These are phyloP conservation scores for Colletotrichum tofieldiae DNA, from an alignment of 2,329 filamentous ascomycete genomes.

Conservation along the genomic window DNA sequence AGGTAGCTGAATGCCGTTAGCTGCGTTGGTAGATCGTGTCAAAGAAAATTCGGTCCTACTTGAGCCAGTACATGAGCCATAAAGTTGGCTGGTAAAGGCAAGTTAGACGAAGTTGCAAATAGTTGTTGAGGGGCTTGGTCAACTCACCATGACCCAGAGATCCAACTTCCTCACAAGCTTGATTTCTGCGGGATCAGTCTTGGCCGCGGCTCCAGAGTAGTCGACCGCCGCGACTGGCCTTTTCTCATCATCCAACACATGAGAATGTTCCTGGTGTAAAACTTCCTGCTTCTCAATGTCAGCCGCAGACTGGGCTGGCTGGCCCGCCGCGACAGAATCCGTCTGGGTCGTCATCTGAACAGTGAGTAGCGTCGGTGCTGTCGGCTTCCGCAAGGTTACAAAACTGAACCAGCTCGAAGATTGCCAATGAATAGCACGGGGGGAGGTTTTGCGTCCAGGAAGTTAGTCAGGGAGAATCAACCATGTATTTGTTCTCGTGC, in stretches of 20 bases:
- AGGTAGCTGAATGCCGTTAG: conserved; percentile 31
- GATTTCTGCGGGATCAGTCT: conserved; percentile 58
- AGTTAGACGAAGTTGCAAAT: background rate
- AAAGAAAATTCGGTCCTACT: conserved; percentile 7
- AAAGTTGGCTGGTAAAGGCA: conserved; percentile 50
- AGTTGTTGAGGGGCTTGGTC: fast-evolving
- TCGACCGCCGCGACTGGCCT: conserved; percentile 44
- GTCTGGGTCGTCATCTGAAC: conserved; percentile 14
- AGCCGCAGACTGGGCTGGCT: background rate
- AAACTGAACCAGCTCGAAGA: background rate
- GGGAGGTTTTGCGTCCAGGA: background rate
- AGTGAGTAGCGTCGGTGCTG: no score
- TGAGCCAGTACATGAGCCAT: conserved; percentile 53
- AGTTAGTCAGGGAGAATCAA: background rate
- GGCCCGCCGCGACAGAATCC: background rate
- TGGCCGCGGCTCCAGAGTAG: conserved; percentile 57
- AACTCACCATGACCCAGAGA: conserved; percentile 54
- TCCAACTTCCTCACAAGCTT: conserved; percentile 57
- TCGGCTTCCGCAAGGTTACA: background rate
- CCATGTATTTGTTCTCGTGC: conserved; percentile 12
- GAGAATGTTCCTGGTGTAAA: conserved; percentile 33
- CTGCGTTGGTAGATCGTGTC: background rate
- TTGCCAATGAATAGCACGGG: background rate
- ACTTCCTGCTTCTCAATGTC: conserved; percentile 40
- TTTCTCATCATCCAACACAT: conserved; percentile 33